Evolutionary conservation across 106 monocot genomes (phyloP), one percentile per base, ranked within the genome.

Genomic region (Vanilla planifolia): DNA sequence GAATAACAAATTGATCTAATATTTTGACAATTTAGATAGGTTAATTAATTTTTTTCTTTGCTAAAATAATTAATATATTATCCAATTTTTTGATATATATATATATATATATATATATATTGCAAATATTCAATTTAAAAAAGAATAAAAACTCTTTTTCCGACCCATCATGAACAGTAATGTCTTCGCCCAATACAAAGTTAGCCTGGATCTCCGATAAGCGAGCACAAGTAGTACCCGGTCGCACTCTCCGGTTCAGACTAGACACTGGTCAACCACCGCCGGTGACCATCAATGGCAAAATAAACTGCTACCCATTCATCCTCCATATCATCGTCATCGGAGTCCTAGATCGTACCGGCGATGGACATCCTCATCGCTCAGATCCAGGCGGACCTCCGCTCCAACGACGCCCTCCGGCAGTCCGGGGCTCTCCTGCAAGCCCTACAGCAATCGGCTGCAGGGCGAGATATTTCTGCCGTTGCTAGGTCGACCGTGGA

Each of bases 391-490:
- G 68, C 75, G 39, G 96, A 96, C 45, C 96, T 96, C 61, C 83
- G 91, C 25, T 96, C 96, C 8, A 84, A 62, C 74, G 96, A 96
- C 75, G 96, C 96, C 50, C 91, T 96, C 59, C 91, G 96, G 16
- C 96, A 96, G 63, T 87, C 96, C 5, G 83, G 84, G 25, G 96
- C 90, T 20, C 87, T 96, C 17, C 81, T 96, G 33, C 90, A 84
- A 47, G 80, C 96, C 6, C 87, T 96, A 17, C 96, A 91, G 79
- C 90, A 96, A 36, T 87, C 81, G 39, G 96, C 96, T 27, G 91
- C 91, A 34, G 96, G 91, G 9, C 90, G 84, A 23, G 96, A 96
- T 70, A 76, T 96, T 51, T 96, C 96, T 10, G 86, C 87, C 37
- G 84, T 96, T 10, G 79, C 91, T n/a, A 79, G 76, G 55, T 71